A percentile compares a stretch with the other conserved stretches of the same genome.
Evolutionary conservation across 331 rosid genomes (phyloP).

Genomic region (Malus hybrid): DNA sequence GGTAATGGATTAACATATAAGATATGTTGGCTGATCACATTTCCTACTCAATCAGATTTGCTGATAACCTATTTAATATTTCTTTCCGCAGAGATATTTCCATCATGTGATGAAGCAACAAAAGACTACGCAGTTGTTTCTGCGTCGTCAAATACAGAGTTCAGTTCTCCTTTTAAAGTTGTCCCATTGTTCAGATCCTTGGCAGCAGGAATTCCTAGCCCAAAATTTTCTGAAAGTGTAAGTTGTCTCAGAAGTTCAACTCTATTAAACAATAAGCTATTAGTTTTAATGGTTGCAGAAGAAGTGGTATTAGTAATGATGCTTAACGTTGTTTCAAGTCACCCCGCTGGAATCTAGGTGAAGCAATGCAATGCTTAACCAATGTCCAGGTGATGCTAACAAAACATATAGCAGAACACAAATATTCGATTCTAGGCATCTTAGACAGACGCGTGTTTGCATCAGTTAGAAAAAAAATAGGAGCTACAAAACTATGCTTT

Average conservation of each 20-base stretch:
- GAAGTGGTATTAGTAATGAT: background rate
- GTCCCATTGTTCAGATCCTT: constrained; percentile 87
- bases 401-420: background rate
- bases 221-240: constrained; percentile 98
- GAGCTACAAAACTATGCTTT: background rate
- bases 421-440: background rate
- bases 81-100: constrained; percentile 45
- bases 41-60: constrained; percentile 10
- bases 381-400: background rate
- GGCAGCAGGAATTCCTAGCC: constrained; percentile 97
- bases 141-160: constrained; percentile 47
- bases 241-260: constrained; percentile 29
- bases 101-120: constrained; percentile 43
- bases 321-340: background rate
- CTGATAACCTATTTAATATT: constrained; percentile 21
- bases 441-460: background rate
- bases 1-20: constrained; percentile 36
- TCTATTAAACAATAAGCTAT: background rate
- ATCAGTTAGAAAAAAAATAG: background rate
- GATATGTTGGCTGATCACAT: background rate
- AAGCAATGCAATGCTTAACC: background rate
- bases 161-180: constrained; percentile 81
- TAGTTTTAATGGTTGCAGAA: background rate
- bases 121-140: constrained; percentile 35
- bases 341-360: background rate